A percentile compares a stretch with the other conserved stretches of the same genome.
Conservation (phyloP, 2,329 filamentous ascomycete genomes). For the Leptographium wingfieldii region DNA sequence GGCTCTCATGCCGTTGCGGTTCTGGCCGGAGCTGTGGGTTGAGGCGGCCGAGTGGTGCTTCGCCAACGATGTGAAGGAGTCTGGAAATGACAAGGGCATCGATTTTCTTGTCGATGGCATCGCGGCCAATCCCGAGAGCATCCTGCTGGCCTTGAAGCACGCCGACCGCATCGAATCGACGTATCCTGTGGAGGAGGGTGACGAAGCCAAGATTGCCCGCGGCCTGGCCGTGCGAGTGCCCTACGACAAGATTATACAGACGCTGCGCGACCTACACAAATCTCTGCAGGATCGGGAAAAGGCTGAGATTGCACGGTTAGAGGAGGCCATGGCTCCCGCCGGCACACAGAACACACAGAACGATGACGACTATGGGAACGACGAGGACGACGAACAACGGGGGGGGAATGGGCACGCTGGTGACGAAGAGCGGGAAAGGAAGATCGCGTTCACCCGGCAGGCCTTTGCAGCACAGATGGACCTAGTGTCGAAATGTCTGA, state of each 20-base stretch:
- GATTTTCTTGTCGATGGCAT: slow-evolving; percentile 75
- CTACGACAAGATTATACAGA: slow-evolving; percentile 70
- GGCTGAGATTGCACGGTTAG: slow-evolving; percentile 42
- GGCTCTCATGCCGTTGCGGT: slow-evolving; percentile 81
- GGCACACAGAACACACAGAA: slow-evolving; percentile 14
- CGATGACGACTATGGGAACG: slow-evolving; percentile 18
- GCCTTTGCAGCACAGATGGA: slow-evolving; percentile 62
- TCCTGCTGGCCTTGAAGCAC: slow-evolving; percentile 76
- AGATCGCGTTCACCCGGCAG: slow-evolving; percentile 48
- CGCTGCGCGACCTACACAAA: slow-evolving; percentile 76
- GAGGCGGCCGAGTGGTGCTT: slow-evolving; percentile 91
- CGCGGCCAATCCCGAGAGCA: slow-evolving; percentile 84
- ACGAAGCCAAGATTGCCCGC: slow-evolving; percentile 61
- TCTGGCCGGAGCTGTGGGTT: slow-evolving; percentile 94
- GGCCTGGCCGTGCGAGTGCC: slow-evolving; percentile 69
- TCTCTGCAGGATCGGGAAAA: slow-evolving; percentile 54
- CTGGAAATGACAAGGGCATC: slow-evolving; percentile 50
- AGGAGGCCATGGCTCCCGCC: slow-evolving; percentile 29
- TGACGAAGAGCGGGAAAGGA: slow-evolving; percentile 37
- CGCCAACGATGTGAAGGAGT: slow-evolving; percentile 53
- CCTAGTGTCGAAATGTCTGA: slow-evolving; percentile 71
- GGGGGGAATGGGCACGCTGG: slow-evolving; percentile 31
- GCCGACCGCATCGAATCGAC: slow-evolving; percentile 77
- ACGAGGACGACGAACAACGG: slow-evolving; percentile 25
- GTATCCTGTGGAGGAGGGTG: slow-evolving; percentile 63